Evolutionary conservation across 768 basidiomycete species (phyloP), one percentile per base, ranked within the genome.

Genomic region (Lactifluus echinatus): DNA sequence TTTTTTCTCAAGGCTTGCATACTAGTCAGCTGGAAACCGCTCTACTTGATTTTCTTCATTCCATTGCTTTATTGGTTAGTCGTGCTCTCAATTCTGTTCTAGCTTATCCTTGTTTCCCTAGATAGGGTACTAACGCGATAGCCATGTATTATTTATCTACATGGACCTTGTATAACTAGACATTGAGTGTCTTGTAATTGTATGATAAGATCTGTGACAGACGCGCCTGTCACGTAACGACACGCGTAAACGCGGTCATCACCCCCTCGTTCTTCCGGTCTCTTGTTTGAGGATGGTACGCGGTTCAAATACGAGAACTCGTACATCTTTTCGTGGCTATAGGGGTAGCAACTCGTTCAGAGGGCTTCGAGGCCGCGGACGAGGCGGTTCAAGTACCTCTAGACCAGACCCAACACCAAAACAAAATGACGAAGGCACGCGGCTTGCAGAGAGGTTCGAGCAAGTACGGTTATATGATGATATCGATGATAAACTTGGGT

Each of bases 401-500:
- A 76, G 72, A 48, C 81, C 82, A 33, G 71, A 77, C 21, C 71
- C 72, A 21, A 78, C 74, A 19, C 82, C 82, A 5, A 78, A 79
- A 67, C 79, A 90, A 61, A 91, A 91, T 68, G 93, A 95, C 59
- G 94, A 97, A 64, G 94, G 92, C 14, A 91, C 89, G 1, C 84
- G 86, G 50, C 79, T 87, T 5, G 88, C 83, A 7, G 94, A 95
- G 64, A 76, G 82, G 62, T 94, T 96, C 67, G 94, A 97, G 66
- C 82, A 81, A 63, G 82, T 87, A 5, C 72, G 76, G 33, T 64
- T 89, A 17, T 76, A 73, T 61, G 93, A 98, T 69, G 92, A 95
- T 65, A 81, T 97, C 19, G 96, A 99, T 66, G 92, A 91, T 72
- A 91, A 89, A 69, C 75, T 98, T 17, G 96, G 96, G 0, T 99